phyloP scores from a whole-genome alignment of 768 basidiomycete species.

The Collybiopsis luxurians region DNA sequence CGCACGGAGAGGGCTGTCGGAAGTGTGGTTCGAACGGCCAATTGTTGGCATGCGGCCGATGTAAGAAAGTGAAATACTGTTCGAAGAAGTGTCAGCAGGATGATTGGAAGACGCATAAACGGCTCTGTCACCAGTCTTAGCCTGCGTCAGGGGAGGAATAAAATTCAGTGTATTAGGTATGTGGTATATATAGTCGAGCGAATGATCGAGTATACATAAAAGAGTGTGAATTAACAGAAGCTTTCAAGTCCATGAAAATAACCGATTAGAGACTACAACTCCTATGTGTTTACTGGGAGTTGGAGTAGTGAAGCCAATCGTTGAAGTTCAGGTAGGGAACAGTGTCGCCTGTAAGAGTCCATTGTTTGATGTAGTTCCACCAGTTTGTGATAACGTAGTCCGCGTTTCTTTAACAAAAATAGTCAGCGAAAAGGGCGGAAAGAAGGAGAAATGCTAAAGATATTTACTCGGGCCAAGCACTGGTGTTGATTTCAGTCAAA shows the following conservation, averaged over 20 bases:
- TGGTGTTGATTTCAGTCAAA: conserved; percentile 2
- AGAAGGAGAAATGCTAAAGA: background rate
- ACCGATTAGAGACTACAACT: no score
- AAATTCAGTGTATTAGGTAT: no score
- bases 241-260: no score
- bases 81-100: background rate
- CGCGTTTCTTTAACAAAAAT: background rate
- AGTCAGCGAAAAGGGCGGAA: background rate
- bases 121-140: background rate
- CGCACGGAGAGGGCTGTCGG: background rate
- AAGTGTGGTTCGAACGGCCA: background rate
- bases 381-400: conserved; percentile 5
- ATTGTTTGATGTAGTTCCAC: conserved; percentile 3
- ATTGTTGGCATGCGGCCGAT: background rate
- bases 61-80: background rate
- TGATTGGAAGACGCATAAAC: background rate
- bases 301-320: conserved; percentile 8
- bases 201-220: no score
- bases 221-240: no score
- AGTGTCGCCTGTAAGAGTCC: conserved; percentile 10
- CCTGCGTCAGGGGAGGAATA: no score
- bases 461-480: conserved; percentile 2
- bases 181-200: no score
- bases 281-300: background rate
- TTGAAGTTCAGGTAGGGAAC: conserved; percentile 10